Base-by-base conservation (phyloP, 768 basidiomycete genomes). In the Suillus variegatus region DNA sequence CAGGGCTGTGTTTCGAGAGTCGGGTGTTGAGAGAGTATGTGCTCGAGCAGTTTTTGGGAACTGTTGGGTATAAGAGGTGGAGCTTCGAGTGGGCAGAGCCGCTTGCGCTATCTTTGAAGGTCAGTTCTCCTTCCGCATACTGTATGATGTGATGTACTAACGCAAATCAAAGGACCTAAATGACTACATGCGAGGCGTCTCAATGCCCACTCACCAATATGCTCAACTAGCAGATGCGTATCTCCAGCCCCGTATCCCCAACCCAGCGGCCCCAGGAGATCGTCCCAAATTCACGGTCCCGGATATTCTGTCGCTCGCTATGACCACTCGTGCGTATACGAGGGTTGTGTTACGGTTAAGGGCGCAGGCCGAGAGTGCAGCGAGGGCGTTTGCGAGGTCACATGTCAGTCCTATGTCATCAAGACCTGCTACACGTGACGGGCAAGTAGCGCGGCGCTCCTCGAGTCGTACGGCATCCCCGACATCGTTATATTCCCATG, bases 261-360 rank as follows among this genome's bases (percentile, higher is more conserved):
- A 65, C 10, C 22, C 51, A 1, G 25, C 9, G 8, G 6, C 12
- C 6, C 85, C 81, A 55, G 82, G 80, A 2, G 72, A 76, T 32
- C 79, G 80, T 28, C 67, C 75, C 3, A 71, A 81, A 36, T 68
- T 74, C 2, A 71, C 81, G 36, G 68, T 75, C 28, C 79, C 82
- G 5, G 81, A 82, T 7, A 83, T 87, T n/a, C 79, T 80, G 16
- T 76, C 79, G 6, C 77, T 91, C 25, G 83, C 87, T 16, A 83
- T 84, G 5, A 87, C 90, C 0, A 85, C 90, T 16, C 84, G 92
- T 3, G 86, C 92, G 2, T 95, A 93, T 73, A 90, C 88, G 1
- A 86, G 91, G n/a, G 85, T 95, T 6, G 86, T 94, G 1, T 79
- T 94, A 32, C 86, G 93, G 18, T 81, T 95, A 20, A 85, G 93